Base-by-base conservation (phyloP, 2,329 filamentous ascomycete species). In the Penicillium sp. region DNA sequence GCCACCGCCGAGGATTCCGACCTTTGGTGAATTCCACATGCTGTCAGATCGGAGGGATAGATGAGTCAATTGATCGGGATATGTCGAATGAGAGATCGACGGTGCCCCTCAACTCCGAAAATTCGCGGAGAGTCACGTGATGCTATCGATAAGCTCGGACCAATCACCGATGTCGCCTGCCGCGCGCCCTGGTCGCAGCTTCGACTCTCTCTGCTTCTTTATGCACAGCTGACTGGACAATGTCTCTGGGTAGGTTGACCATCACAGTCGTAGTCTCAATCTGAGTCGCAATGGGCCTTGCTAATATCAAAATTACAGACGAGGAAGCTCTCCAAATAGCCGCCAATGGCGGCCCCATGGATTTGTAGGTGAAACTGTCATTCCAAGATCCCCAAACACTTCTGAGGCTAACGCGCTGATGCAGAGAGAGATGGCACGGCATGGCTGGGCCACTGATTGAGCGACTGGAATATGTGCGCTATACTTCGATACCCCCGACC, bases 351-450 rank as follows among this genome's bases (percentile, higher is more conserved):
- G 84, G 84, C 65, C 75, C 78, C 49, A 79, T 86, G 64, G 81
- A 85, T 61, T 75, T 80, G 84, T 86, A 77, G 63, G 81, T 62
- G 35, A 49, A 46, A 10, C 41, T 53, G 9, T 45, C 17, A 44
- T 31, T 25, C 7, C 49, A 48, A 43, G 41, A 42, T 43, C 38
- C 41, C 54, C 42, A 38, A 43, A 49, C 58, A 37, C 49, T 61
- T 61, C 17, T 57, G 53, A 61, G 59, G 53, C 71, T 78, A 63
- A 79, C 64, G 59, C 57, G 40, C 56, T 50, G 42, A 60, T 66
- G 60, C 72, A 91, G 89, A 67, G 80, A 83, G 55, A 81, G 82
- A 70, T 93, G 89, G 89, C 86, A 87, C 33, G 75, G 75, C 55
- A 80, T 91, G 64, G 80, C 90, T 46, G 81, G 82, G 64, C 82